These are phyloP conservation scores for Casaregolazyma lundiana DNA, from an alignment of 1,139 yeast genomes.

Conservation along the genomic window DNA sequence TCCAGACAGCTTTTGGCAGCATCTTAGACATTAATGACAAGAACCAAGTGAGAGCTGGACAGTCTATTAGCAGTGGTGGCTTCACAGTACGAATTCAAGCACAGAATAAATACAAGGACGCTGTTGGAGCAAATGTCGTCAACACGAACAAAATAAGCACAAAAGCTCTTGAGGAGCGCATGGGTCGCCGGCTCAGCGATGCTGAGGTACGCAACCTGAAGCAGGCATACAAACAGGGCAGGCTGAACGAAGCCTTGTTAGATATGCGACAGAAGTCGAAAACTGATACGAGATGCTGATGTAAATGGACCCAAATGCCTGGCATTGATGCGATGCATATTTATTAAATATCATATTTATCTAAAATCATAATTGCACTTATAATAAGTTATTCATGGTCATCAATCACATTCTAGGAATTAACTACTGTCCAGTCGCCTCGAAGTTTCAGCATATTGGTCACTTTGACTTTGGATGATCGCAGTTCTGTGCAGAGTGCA, in stretches of 20 bases:
- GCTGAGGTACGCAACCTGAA: constrained; percentile 30
- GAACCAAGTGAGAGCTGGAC: background rate
- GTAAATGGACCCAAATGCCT: background rate
- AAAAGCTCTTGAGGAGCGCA: constrained; percentile 26
- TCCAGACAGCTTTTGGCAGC: constrained; percentile 20
- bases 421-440: constrained; percentile 31
- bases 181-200: constrained; percentile 33
- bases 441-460: constrained; percentile 23
- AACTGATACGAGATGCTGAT: constrained; percentile 37
- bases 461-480: constrained; percentile 52
- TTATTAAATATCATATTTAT: background rate
- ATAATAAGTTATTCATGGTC: background rate
- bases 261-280: constrained; percentile 35
- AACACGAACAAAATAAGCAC: constrained; percentile 22
- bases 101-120: constrained; percentile 20
- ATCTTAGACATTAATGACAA: constrained; percentile 13
- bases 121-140: constrained; percentile 19
- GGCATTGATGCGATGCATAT: background rate
- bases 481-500: constrained; percentile 65
- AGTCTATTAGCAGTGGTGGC: background rate
- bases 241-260: constrained; percentile 40
- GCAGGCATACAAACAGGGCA: constrained; percentile 37
- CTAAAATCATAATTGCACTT: too few species aligned
- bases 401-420: constrained; percentile 15
- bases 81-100: constrained; percentile 24